Evolutionary conservation across 495 filamentous ascomycete species (phyloP).

Genomic region (Daldinia decipiens): DNA sequence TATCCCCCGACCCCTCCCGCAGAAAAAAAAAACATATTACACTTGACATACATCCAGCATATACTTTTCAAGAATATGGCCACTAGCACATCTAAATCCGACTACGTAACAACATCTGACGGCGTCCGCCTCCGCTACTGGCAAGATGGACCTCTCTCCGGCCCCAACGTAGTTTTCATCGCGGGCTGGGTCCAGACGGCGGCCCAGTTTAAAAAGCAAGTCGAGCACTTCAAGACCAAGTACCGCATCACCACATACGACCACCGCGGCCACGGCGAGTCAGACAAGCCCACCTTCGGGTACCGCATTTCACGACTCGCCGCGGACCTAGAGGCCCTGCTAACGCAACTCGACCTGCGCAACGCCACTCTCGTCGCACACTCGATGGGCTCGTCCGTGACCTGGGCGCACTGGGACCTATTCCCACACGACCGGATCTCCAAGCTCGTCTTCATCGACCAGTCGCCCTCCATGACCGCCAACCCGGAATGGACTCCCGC

Average conservation of each 20-base stretch:
- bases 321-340: constrained; percentile 29
- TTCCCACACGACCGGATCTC: constrained; percentile 28
- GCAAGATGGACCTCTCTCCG: constrained; percentile 22
- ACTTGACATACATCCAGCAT: neutral
- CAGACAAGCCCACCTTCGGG: constrained; percentile 39
- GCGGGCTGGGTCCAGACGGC: constrained; percentile 42
- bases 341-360: constrained; percentile 31
- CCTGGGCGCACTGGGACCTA: constrained; percentile 42
- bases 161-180: constrained; percentile 38
- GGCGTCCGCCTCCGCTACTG: constrained; percentile 36
- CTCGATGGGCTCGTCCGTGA: constrained; percentile 31
- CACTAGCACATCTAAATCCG: constrained; percentile 1
- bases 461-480: constrained; percentile 22
- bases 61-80: constrained; percentile 14
- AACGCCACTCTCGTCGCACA: constrained; percentile 29
- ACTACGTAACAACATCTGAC: constrained; percentile 31
- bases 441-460: constrained; percentile 39
- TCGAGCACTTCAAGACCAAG: constrained; percentile 24
- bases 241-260: constrained; percentile 41
- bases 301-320: constrained; percentile 37
- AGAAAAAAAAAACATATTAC: too few relatives aligned
- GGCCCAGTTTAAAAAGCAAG: constrained; percentile 37
- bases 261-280: constrained; percentile 44
- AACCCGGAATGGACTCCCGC: constrained; percentile 31
- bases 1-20: too few relatives aligned